Conservation (phyloP, 495 filamentous ascomycete species). For the Penicillium ochrochloron region DNA sequence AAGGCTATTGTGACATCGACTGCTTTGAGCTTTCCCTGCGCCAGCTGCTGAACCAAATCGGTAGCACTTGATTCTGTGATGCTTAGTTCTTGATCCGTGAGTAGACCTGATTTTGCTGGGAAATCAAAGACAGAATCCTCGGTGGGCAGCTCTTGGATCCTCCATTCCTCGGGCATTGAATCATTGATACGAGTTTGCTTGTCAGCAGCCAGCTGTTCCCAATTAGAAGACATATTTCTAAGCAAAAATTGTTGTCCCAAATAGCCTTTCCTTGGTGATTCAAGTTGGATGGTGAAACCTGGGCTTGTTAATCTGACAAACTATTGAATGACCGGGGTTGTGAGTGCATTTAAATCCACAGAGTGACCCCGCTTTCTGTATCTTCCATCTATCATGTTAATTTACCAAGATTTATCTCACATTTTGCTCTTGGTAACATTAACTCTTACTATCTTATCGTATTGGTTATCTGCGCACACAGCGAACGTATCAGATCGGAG, state of each 20-base stretch:
- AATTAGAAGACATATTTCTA: conserved; percentile 7
- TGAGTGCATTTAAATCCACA: background rate
- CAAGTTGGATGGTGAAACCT: background rate
- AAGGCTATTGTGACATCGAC: conserved; percentile 40
- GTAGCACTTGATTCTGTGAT: conserved; percentile 17
- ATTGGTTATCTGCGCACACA: background rate
- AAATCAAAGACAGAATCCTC: conserved; percentile 13
- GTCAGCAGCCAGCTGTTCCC: conserved; percentile 19
- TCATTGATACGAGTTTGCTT: conserved; percentile 18
- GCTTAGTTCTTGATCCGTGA: conserved; percentile 15
- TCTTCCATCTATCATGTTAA: background rate
- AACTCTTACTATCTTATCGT: conserved; percentile 3
- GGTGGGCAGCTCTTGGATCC: conserved; percentile 13
- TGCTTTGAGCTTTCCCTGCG: conserved; percentile 22
- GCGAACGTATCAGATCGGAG: conserved; percentile 7
- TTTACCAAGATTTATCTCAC: background rate
- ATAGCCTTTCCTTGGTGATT: too few species aligned
- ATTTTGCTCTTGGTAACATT: background rate
- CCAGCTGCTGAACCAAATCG: conserved; percentile 14
- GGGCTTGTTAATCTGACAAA: background rate
- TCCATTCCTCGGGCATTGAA: conserved; percentile 20
- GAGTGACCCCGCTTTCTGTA: background rate
- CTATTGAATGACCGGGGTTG: background rate
- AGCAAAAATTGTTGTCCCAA: background rate
- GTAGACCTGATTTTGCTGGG: conserved; percentile 8